Evolutionary conservation across 306 rosid genomes (phyloP), one percentile per base, ranked within the genome.

Genomic region (Sophora flavescens): DNA sequence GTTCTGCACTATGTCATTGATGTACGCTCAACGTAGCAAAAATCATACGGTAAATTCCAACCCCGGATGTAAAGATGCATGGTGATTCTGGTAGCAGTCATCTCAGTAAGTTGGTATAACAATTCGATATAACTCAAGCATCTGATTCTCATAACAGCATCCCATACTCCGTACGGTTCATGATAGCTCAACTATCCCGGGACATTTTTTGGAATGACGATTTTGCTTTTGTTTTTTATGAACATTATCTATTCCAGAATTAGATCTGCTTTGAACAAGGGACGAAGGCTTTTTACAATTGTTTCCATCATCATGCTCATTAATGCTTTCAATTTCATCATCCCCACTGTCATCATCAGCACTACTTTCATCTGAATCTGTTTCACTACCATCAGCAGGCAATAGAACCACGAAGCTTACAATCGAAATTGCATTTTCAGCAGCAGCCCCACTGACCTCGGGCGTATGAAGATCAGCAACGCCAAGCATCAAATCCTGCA

Each of bases 371-470:
- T 88, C 91, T 22, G 90, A 90, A 36, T 86, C 92, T 7, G 80
- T 74, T 71, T 64, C 89, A 17, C 88, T 82, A 48, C 64, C 81
- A 70, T 83, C 84, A 75, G 62, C 71, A 32, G 80, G 73, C 83
- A 88, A 77, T 15, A 87, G 80, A 74, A 89, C 84, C 74, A 75
- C 86, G n/a, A 0, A 85, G 86, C 81, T 81, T 93, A 72, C n/a
- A 60, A 74, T 83, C 13, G 90, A 76, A 76, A 90, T 76, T 7
- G 92, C 95, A 59, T 91, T 86, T 71, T 94, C 96, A 18, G 98
- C 97, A 44, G 96, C 98, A 70, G 93, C 91, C 79, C 90, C 95
- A 32, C n/a, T n/a, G n/a, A 96, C 98, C 81, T 89, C 97, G 0
- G 93, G 91, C 16, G 97, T 90, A 53, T 84, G 85, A 58, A 94